Conservation (phyloP, 345 rosid genomes). For the Salix dunnii region DNA sequence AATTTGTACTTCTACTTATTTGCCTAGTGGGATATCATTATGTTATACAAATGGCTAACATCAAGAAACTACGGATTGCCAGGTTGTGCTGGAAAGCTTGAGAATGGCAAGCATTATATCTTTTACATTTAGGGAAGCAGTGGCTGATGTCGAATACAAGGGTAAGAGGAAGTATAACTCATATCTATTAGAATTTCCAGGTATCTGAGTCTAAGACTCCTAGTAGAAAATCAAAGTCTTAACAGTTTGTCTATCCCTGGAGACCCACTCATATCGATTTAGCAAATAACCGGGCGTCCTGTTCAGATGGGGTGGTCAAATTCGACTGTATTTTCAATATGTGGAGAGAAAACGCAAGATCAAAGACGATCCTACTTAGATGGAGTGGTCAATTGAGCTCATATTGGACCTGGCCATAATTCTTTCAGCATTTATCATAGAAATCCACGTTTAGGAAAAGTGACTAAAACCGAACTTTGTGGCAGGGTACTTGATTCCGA, state of each 20-base stretch:
- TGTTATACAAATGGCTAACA: conserved; percentile 2
- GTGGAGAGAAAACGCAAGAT: neutral
- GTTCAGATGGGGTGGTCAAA: neutral
- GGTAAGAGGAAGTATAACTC: conserved; percentile 34
- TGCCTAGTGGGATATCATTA: neutral
- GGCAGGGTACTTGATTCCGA: conserved; percentile 70
- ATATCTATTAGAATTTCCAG: neutral
- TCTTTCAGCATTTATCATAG: neutral
- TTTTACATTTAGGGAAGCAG: conserved; percentile 72
- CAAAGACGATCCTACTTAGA: neutral
- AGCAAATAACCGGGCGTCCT: neutral
- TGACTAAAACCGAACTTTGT: conserved; percentile 1
- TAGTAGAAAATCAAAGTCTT: neutral
- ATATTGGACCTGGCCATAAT: neutral
- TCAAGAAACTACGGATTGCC: conserved; percentile 6
- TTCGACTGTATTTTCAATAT: neutral
- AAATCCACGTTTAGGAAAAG: conserved; percentile 10
- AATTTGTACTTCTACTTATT: neutral
- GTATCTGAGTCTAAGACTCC: neutral
- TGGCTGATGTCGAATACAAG: conserved; percentile 65
- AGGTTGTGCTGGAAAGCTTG: conserved; percentile 66
- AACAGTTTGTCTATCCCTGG: neutral
- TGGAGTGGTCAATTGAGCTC: conserved; percentile 4
- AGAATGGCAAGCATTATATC: conserved; percentile 78
- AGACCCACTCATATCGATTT: neutral